phyloP scores from a whole-genome alignment of 208 protist species.

The Lotmaria passim region DNA sequence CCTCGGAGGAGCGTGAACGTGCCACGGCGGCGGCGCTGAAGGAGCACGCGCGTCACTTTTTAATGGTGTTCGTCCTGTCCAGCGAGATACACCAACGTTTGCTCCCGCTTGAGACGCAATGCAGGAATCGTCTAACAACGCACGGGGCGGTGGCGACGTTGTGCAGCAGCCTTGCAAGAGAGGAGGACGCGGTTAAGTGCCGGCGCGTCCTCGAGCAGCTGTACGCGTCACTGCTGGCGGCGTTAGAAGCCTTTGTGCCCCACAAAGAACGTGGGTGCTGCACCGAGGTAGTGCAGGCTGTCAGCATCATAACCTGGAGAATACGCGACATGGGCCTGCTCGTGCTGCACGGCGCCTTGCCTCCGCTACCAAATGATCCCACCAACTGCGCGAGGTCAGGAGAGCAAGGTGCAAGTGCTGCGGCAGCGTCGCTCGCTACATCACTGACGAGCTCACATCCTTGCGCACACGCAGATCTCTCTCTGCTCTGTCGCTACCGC shows the following conservation, averaged over 20 bases:
- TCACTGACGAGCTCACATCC: neutral
- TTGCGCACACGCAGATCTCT: neutral
- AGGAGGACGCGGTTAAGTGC: neutral
- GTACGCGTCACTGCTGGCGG: slow-evolving; percentile 17
- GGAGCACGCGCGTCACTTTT: slow-evolving; percentile 1
- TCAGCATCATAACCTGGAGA: slow-evolving; percentile 24
- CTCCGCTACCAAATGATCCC: neutral
- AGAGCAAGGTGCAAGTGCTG: neutral
- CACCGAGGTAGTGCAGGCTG: slow-evolving; percentile 21
- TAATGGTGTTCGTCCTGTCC: slow-evolving; percentile 8
- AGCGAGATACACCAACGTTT: slow-evolving; percentile 8
- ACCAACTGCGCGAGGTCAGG: neutral
- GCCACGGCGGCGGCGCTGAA: neutral
- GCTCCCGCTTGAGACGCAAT: neutral
- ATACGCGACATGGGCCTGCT: slow-evolving; percentile 12
- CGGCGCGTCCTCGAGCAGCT: neutral
- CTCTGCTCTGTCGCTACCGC: neutral
- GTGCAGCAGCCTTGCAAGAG: neutral
- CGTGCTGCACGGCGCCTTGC: neutral
- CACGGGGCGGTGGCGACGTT: neutral
- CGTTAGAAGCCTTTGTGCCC: slow-evolving; percentile 4
- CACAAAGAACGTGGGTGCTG: slow-evolving; percentile 1
- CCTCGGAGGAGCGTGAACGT: neutral
- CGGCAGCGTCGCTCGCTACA: neutral
- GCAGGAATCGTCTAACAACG: neutral